Percentiles rank a stretch among this genome's conserved stretches.
These are phyloP conservation scores for Boletus smithii DNA, from an alignment of 1,284 basidiomycete species.

Conservation along the genomic window DNA sequence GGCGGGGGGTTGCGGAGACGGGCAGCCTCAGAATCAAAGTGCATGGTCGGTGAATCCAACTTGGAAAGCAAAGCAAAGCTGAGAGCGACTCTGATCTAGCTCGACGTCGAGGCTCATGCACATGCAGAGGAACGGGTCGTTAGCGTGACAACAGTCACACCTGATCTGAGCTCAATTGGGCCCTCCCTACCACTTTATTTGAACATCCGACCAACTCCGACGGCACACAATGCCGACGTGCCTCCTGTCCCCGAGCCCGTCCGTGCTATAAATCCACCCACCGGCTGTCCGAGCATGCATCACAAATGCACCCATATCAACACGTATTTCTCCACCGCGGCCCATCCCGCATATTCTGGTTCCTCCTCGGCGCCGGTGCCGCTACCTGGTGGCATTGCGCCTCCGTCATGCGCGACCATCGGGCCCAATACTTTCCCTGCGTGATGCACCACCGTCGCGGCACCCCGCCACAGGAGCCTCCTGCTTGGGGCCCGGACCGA, in stretches of 20 bases:
- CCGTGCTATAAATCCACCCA: conserved; percentile 14
- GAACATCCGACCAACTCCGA: conserved; percentile 18
- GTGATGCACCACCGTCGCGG: conserved; percentile 18
- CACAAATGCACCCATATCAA: conserved; percentile 37
- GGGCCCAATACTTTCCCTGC: conserved; percentile 28
- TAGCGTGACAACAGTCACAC: conserved; percentile 25
- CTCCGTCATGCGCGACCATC: conserved; percentile 26
- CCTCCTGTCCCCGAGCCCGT: too few relatives aligned
- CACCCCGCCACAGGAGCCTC: conserved; percentile 7
- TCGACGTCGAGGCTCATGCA: conserved; percentile 15
- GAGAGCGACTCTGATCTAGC: conserved; percentile 4
- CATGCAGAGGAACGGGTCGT: neutral
- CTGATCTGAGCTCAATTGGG: conserved; percentile 10
- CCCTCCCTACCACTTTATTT: conserved; percentile 12
- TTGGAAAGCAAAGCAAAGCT: too few relatives aligned
- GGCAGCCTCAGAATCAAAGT: conserved; percentile 31
- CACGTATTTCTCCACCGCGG: conserved; percentile 36
- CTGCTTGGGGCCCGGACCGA: neutral
- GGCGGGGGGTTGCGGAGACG: conserved; percentile 28
- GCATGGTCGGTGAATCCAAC: conserved; percentile 15
- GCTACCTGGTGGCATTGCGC: conserved; percentile 46
- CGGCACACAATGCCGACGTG: conserved; percentile 20
- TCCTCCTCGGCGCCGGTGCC: conserved; percentile 54
- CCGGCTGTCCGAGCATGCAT: neutral
- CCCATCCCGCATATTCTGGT: conserved; percentile 64